Percentiles rank a stretch among this genome's conserved stretches.
Conservation (phyloP, 495 filamentous ascomycete genomes). For the Annulohypoxylon maeteangense region DNA sequence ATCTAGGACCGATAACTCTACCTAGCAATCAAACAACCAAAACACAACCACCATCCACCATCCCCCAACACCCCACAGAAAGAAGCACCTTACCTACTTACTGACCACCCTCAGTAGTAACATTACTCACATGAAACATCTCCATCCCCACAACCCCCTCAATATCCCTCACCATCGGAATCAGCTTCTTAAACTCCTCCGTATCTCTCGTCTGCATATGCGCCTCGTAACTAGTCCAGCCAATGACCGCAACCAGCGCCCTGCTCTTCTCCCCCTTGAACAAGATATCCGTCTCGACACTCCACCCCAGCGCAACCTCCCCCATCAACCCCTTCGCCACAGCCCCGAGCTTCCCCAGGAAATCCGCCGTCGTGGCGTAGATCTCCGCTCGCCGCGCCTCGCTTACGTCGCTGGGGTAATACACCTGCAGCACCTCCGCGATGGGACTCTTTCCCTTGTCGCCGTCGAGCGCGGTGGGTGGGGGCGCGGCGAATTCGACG, state of each 20-base stretch:
- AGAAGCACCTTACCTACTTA: not conserved
- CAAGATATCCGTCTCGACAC: conserved; percentile 56
- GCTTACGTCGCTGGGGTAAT: conserved; percentile 28
- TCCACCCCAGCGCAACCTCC: conserved; percentile 54
- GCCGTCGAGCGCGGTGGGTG: not conserved
- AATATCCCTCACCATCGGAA: conserved; percentile 5
- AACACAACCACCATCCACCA: not conserved
- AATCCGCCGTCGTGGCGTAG: not conserved
- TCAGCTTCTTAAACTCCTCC: conserved; percentile 52
- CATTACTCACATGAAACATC: conserved; percentile 27
- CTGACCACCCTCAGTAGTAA: conserved; percentile 13
- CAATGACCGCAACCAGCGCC: conserved; percentile 55
- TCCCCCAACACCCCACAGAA: too few relatives aligned
- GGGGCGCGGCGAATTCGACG: conserved; percentile 24
- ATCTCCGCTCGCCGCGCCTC: conserved; percentile 1
- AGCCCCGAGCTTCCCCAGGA: not conserved
- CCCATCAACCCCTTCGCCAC: conserved; percentile 41
- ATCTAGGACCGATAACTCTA: not conserved
- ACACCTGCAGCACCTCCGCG: conserved; percentile 27
- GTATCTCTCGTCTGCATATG: conserved; percentile 61
- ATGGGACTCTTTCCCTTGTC: not conserved
- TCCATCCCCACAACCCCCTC: conserved; percentile 33
- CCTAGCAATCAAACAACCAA: not conserved
- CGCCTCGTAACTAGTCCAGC: conserved; percentile 66
- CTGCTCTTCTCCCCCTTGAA: conserved; percentile 56